Base-by-base conservation (phyloP, 176 grass and related monocot genomes). In the Pontederia paniculata region DNA sequence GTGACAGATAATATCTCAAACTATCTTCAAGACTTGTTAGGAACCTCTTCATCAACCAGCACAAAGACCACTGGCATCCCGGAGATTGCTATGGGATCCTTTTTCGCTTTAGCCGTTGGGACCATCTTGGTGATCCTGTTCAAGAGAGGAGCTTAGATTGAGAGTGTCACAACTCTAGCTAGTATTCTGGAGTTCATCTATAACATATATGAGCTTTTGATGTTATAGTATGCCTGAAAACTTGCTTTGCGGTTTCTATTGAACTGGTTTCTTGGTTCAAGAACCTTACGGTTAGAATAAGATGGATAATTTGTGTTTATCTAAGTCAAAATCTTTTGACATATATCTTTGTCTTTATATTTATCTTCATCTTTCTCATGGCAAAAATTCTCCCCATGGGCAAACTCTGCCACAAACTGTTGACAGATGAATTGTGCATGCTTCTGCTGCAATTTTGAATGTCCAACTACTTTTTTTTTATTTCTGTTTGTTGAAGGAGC, bases 91-190 rank as follows among this genome's bases (percentile, higher is more conserved):
- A 23, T 65, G 1, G 79, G 83, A 61, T 60, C 91, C 1, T 75
- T 96, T 49, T 11, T 83, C 65, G 74, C 63, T 9, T 73, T 96
- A 6, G 45, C 79, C 17, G 58, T 89, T 14, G 71, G 60, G 0
- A 77, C 77, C 22, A 89, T 96, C 48, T 60, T 96, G 31, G 42
- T 96, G 17, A 58, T 96, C 53, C 51, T 96, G 71, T 50, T 86
- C 63, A 96, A 89, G 79, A 79, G 81, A 69, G 57, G 16, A 47
- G 28, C 28, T 5, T 95, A 70, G 9, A 9, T 25, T 55, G 21
- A 31, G 15, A 37, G 10, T 37, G 41, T 47, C 16, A 18, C 48
- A 50, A 0, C 1, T 16, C 12, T 50, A n/a, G 7, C 0, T 37
- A 37, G 5, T 37, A 37, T 37, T 37, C 28, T 37, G 28, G 28